phyloP scores from a whole-genome alignment of 176 grass and related monocot species.

The Oryza punctata region DNA sequence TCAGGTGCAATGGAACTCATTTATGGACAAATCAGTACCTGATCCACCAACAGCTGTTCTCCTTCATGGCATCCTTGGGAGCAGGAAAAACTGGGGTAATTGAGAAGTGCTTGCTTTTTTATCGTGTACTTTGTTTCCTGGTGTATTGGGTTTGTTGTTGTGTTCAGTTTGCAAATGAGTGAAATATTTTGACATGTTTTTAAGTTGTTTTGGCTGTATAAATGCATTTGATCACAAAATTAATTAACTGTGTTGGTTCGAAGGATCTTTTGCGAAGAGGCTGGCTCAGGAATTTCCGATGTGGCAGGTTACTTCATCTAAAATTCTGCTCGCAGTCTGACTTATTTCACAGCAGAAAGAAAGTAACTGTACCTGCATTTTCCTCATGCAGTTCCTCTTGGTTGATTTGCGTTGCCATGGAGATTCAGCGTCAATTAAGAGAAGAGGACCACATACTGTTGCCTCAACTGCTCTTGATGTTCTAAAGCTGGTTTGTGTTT shows the following conservation, averaged over 20 bases:
- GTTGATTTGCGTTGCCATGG: conserved; percentile 98
- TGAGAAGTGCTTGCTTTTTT: conserved; percentile 3
- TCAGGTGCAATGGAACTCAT: conserved; percentile 95
- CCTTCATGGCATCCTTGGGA: conserved; percentile 93
- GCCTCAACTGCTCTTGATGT: conserved; percentile 88
- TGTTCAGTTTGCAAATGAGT: not conserved
- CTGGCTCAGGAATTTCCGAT: conserved; percentile 97
- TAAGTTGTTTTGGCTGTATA: conserved; percentile 9
- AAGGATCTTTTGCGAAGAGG: conserved; percentile 89
- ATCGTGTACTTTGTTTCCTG: not conserved
- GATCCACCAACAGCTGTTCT: conserved; percentile 99
- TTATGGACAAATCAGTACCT: conserved; percentile 92
- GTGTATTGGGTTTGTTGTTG: conserved; percentile 11
- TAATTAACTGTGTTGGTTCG: conserved; percentile 31
- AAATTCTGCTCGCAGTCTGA: conserved; percentile 27
- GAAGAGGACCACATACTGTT: conserved; percentile 78
- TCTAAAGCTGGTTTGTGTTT: conserved; percentile 81
- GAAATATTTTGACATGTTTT: not conserved
- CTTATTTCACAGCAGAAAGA: conserved; percentile 1
- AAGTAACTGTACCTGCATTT: conserved; percentile 11
- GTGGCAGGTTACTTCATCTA: conserved; percentile 75
- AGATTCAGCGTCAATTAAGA: conserved; percentile 78
- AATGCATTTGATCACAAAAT: conserved; percentile 2
- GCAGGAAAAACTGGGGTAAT: conserved; percentile 97
- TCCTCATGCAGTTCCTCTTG: conserved; percentile 80